Conservation (phyloP, 163 green algal genomes). For the Scenedesmus sp. region DNA sequence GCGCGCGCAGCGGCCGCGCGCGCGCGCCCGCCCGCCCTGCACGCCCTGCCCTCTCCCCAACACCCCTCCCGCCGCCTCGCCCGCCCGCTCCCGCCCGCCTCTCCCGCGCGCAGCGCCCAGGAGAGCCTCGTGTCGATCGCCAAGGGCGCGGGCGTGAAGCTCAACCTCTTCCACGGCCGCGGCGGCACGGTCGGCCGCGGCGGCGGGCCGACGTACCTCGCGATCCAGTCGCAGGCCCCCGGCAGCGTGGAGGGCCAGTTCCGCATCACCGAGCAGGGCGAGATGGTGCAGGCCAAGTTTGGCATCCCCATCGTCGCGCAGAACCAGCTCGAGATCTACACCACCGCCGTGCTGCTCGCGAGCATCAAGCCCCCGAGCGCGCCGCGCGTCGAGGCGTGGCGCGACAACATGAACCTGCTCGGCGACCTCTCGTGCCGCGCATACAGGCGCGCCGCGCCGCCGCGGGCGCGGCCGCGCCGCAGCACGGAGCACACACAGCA, state of each 20-base stretch:
- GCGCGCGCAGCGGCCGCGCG: no score
- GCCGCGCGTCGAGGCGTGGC: conserved; percentile 66
- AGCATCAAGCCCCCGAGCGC: conserved; percentile 75
- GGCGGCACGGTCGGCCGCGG: conserved; percentile 89
- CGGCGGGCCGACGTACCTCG: conserved; percentile 89
- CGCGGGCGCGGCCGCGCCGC: no score
- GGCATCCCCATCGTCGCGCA: conserved; percentile 78
- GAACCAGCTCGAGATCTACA: conserved; percentile 92
- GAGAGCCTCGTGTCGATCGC: conserved; percentile 63
- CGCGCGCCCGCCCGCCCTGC: no score
- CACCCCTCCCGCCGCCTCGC: not conserved
- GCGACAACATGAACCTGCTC: conserved; percentile 72
- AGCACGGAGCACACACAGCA: not conserved
- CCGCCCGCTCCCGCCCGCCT: no score
- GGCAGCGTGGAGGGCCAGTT: conserved; percentile 85
- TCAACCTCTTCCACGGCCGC: conserved; percentile 95
- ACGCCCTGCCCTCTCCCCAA: not conserved
- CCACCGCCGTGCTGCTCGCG: conserved; percentile 81
- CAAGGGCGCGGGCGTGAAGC: conserved; percentile 63
- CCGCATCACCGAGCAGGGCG: conserved; percentile 91
- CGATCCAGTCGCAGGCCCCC: conserved; percentile 91
- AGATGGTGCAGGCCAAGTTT: conserved; percentile 87
- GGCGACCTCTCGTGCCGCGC: conserved; percentile 49
- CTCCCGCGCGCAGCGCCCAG: conserved; percentile 57
- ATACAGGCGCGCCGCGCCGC: conserved; percentile 52